Evolutionary conservation across 441 rosid genomes (phyloP), one percentile per base, ranked within the genome.

Genomic region (Francoa sonchifolia): DNA sequence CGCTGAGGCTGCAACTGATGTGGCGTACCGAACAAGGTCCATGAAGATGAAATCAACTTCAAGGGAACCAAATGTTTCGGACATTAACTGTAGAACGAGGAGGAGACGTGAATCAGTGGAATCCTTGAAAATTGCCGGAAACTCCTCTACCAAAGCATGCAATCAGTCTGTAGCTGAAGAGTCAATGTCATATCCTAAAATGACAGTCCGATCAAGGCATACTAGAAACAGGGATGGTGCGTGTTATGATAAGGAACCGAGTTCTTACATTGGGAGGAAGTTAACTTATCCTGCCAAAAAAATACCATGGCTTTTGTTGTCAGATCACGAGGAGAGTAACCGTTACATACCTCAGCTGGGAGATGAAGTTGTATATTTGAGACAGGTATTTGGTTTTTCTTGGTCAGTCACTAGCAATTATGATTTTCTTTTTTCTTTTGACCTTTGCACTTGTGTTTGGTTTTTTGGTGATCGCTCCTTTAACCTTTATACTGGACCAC

Each of bases 341-440:
- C 83, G 77, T 27, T 81, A 77, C 49, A 72, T 81, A 38, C 86
- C 92, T 13, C 92, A 81, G 72, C 69, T 72, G 41, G 81, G 79
- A 5, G 92, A 81, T 40, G 80, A 68, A 62, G 86, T 81, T 55
- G 68, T 75, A 50, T 77, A 74, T 63, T 57, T 74, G 57, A 72
- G 73, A 69, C 86, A 81, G 79, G 92, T 71, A 59, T 22, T 41
- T 45, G 21, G 16, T 34, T n/a, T 46, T 27, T 18, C 20, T 10
- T 21, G 25, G 3, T 6, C 25, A 2, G 6, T 2, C 6, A 6
- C 25, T 21, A 21, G 6, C 25, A 2, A 18, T 11, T 49, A 19
- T 39, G 19, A 23, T 13, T 31, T 38, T 9, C 6, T 14, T 5
- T 33, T 33, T 34, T 1, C 39, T 2, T 16, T 34, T 34, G 14